These are phyloP conservation scores for Aleurites moluccanus DNA, from an alignment of 441 rosid genomes.

Conservation along the genomic window DNA sequence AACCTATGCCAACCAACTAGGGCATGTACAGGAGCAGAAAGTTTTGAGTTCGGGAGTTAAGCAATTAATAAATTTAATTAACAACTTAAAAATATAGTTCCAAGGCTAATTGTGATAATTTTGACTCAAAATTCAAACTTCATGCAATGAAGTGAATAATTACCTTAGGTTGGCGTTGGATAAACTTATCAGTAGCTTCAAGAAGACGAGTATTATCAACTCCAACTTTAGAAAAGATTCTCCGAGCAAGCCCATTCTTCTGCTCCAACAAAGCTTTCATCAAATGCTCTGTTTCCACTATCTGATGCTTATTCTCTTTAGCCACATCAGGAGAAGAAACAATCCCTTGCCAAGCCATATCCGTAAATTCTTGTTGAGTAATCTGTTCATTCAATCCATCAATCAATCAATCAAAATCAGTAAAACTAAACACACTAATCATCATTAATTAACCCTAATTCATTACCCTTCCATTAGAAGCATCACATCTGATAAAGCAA, in stretches of 20 bases:
- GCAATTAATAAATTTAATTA: background rate
- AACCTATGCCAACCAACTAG: background rate
- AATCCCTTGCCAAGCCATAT: conserved; percentile 99
- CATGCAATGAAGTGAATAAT: background rate
- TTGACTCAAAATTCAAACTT: too few relatives aligned
- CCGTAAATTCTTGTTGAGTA: conserved; percentile 93
- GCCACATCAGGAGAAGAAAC: conserved; percentile 96
- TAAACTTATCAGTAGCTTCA: conserved; percentile 85
- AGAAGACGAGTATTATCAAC: conserved; percentile 89
- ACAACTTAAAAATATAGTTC: background rate
- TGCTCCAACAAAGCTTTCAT: conserved; percentile 95
- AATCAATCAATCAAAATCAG: conserved; percentile 13
- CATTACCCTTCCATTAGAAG: conserved; percentile 66
- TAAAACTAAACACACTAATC: background rate
- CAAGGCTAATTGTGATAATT: too few relatives aligned
- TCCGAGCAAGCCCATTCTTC: conserved; percentile 97
- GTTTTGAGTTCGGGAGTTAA: background rate
- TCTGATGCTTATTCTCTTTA: conserved; percentile 93
- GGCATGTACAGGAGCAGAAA: background rate
- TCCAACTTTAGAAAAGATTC: conserved; percentile 83
- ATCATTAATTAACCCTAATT: background rate
- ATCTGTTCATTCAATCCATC: conserved; percentile 43
- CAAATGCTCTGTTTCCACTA: conserved; percentile 96
- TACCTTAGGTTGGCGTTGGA: conserved; percentile 97
- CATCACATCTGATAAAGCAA: conserved; percentile 62